Percentiles rank a stretch among this genome's conserved stretches.
Conservation (phyloP, 345 rosid species). For the Nasturtium officinale region DNA sequence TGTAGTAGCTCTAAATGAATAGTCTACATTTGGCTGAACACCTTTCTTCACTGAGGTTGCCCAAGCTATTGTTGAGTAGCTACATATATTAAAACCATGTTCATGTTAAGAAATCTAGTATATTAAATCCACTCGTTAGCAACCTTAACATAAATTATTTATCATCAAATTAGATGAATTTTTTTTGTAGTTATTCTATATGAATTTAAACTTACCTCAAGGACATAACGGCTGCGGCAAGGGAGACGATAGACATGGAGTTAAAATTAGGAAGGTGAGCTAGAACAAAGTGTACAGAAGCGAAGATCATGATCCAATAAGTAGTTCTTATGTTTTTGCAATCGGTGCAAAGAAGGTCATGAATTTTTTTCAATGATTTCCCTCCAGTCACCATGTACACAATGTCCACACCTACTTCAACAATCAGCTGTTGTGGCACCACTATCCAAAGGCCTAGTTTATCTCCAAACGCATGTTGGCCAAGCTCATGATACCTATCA, state of each 20-base stretch:
- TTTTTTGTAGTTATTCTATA: neutral
- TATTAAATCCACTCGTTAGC: too few relatives aligned
- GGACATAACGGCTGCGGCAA: slow-evolving; percentile 89
- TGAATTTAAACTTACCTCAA: slow-evolving; percentile 47
- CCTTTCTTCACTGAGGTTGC: slow-evolving; percentile 52
- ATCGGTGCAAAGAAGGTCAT: slow-evolving; percentile 52
- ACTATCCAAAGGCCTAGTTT: slow-evolving; percentile 82
- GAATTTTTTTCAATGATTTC: slow-evolving; percentile 72
- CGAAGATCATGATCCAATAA: slow-evolving; percentile 74
- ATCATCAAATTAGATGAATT: neutral
- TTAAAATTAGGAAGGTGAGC: slow-evolving; percentile 81
- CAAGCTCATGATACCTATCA: slow-evolving; percentile 81
- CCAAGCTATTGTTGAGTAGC: slow-evolving; percentile 84
- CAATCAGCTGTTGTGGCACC: slow-evolving; percentile 74
- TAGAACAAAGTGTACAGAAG: slow-evolving; percentile 65
- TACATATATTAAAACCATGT: slow-evolving; percentile 20
- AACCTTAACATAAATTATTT: too few relatives aligned
- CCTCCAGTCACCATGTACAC: slow-evolving; percentile 91
- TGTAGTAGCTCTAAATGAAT: slow-evolving; percentile 52
- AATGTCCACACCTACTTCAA: slow-evolving; percentile 66
- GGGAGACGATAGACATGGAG: slow-evolving; percentile 61
- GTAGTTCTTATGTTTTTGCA: slow-evolving; percentile 56
- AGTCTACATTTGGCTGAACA: slow-evolving; percentile 53
- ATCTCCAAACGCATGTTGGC: slow-evolving; percentile 75
- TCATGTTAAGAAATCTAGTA: too few relatives aligned